These are phyloP conservation scores for Cymodocea nodosa DNA, from an alignment of 116 monocot genomes.

Conservation along the genomic window DNA sequence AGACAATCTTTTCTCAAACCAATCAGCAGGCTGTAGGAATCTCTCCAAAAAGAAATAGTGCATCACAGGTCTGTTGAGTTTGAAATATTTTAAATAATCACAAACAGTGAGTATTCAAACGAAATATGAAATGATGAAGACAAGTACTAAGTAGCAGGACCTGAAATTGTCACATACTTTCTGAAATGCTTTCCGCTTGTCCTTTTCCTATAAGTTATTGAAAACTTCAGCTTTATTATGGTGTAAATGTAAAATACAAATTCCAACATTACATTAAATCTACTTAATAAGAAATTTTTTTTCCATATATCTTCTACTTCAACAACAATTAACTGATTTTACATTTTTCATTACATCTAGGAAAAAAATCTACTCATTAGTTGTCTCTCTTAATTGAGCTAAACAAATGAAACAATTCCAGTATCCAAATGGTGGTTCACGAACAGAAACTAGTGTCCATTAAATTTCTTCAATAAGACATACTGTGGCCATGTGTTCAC, in stretches of 20 bases:
- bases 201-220: slow-evolving; percentile 46
- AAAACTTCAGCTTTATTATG: not conserved
- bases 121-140: not conserved
- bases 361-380: not conserved
- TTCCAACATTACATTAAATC: not conserved
- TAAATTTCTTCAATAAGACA: not conserved
- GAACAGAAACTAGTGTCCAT: not conserved
- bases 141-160: slow-evolving; percentile 13
- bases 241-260: not conserved
- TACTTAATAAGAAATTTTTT: not conserved
- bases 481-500: slow-evolving; percentile 79
- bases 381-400: too few species aligned
- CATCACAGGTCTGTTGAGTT: slow-evolving; percentile 76
- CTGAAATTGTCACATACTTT: slow-evolving; percentile 84
- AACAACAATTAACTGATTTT: not conserved
- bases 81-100: not conserved
- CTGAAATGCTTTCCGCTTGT: slow-evolving; percentile 75
- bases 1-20: slow-evolving; percentile 75
- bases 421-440: not conserved
- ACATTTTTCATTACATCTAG: not conserved
- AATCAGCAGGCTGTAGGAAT: slow-evolving; percentile 79
- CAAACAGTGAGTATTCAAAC: not conserved
- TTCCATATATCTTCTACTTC: too few species aligned
- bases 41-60: slow-evolving; percentile 91
- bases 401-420: too few species aligned